Conservation (phyloP, 2,329 filamentous ascomycete species). For the Nothophoma quercina region DNA sequence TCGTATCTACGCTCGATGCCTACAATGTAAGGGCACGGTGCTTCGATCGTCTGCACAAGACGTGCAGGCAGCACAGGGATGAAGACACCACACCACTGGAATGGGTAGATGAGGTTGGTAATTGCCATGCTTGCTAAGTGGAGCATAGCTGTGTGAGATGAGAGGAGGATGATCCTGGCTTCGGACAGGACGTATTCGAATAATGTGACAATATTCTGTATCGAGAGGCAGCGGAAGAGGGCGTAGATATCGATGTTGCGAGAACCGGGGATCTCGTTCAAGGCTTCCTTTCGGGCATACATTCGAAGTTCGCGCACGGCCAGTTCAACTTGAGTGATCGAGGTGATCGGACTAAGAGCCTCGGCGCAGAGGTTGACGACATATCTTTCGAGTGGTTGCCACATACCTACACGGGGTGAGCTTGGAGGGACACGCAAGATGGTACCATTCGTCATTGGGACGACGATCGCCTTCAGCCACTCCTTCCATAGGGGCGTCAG, state of each 20-base stretch:
- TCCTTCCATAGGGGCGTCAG: constrained; percentile 97
- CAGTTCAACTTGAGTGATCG: constrained; percentile 94
- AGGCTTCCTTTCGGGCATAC: constrained; percentile 90
- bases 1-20: constrained; percentile 94
- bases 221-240: constrained; percentile 85
- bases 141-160: constrained; percentile 95
- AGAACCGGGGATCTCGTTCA: constrained; percentile 91
- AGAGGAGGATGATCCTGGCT: constrained; percentile 93
- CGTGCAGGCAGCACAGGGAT: constrained; percentile 90
- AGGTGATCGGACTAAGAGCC: constrained; percentile 88
- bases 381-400: constrained; percentile 96
- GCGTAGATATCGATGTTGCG: constrained; percentile 93
- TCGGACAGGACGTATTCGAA: constrained; percentile 94
- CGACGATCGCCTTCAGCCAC: constrained; percentile 91
- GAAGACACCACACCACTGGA: constrained; percentile 93
- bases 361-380: constrained; percentile 97
- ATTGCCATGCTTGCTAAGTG: constrained; percentile 92
- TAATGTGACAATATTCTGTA: constrained; percentile 89
- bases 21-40: constrained; percentile 95
- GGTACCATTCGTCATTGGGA: constrained; percentile 91
- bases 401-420: constrained; percentile 89
- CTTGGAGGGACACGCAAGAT: constrained; percentile 84
- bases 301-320: constrained; percentile 87
- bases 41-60: constrained; percentile 88
- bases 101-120: constrained; percentile 82